phyloP scores from a whole-genome alignment of 2,329 filamentous ascomycete genomes.

The Cadophora sp. region DNA sequence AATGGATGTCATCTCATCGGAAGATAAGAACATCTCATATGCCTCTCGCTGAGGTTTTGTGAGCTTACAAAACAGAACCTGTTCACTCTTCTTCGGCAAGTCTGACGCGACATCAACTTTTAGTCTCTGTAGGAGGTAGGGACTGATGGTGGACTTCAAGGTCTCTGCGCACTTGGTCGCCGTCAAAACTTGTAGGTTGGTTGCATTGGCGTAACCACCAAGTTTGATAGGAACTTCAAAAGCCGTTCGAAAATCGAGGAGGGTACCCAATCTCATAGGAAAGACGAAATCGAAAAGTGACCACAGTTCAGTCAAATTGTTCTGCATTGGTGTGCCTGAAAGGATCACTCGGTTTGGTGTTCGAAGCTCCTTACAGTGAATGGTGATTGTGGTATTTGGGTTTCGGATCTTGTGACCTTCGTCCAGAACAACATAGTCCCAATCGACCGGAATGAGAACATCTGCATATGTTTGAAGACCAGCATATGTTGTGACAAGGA shows the following conservation, averaged over 20 bases:
- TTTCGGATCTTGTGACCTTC: constrained; percentile 99
- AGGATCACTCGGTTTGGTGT: constrained; percentile 92
- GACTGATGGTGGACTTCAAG: constrained; percentile 90
- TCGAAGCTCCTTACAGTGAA: constrained; percentile 91
- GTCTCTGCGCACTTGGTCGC: constrained; percentile 94
- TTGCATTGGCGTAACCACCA: constrained; percentile 94
- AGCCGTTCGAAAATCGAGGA: constrained; percentile 87
- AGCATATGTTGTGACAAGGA: constrained; percentile 94
- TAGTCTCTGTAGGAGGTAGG: constrained; percentile 89
- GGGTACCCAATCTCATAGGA: constrained; percentile 90
- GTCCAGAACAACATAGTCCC: constrained; percentile 93
- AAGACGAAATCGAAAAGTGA: constrained; percentile 98
- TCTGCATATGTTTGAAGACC: constrained; percentile 93
- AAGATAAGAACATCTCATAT: constrained; percentile 82
- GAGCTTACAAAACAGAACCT: constrained; percentile 94
- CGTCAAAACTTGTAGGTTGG: constrained; percentile 91
- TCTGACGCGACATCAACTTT: constrained; percentile 95
- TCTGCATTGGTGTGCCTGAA: constrained; percentile 97
- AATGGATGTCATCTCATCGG: constrained; percentile 86
- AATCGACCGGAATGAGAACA: constrained; percentile 80
- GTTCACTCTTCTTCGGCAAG: constrained; percentile 93
- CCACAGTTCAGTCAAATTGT: constrained; percentile 94
- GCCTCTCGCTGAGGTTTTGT: constrained; percentile 79
- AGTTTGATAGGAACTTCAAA: constrained; percentile 94
- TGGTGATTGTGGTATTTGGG: constrained; percentile 91